Evolutionary conservation across 179 eudicot genomes (phyloP), one percentile per base, ranked within the genome.

Genomic region (Patellifolia procumbens): DNA sequence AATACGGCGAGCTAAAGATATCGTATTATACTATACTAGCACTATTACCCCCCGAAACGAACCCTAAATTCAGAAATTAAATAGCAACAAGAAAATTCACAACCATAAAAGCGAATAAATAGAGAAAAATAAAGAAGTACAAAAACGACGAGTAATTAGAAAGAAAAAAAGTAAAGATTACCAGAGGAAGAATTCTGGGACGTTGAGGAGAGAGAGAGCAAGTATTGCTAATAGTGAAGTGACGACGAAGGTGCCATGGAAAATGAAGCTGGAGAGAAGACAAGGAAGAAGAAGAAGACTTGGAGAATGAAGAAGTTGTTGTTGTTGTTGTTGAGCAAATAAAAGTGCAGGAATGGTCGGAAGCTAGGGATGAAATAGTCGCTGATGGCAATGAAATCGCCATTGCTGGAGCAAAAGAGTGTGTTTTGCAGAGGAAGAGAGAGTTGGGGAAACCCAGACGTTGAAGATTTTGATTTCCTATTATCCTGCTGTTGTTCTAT

Each of bases 241-340:
- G 83, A 53, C 74, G 75, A 26, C 77, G 83, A 29, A 76, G 77
- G 16, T 81, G 58, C 11, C 65, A 55, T 28, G 83, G 80, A 55
- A 76, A 72, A 42, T 74, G 77, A 51, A 85, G 64, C 56, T 83
- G 89, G 13, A 81, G 83, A 55, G 87, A 82, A 71, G 89, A 85
- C 32, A 85, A 55, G 22, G 74, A 75, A n/a, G 85, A 74, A 12
- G 86, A 70, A 45, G 72, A 34, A 46, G 24, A 37, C 45, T 70
- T 70, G 20, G 74, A 31, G 24, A 51, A 12, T 29, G 74, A 51
- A 34, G 20, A 37, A n/a, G 51, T 7, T 2, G 35, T 13, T 4
- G 39, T 45, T 28, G 73, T 16, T 1, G 73, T 15, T 2, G 1
- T 68, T 15, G 39, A 68, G 39, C n/a, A 46, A 29, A 68, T 68